Percentiles rank a stretch among this genome's conserved stretches.
Evolutionary conservation across 495 filamentous ascomycete genomes (phyloP).

Genomic region (Xylaria sp.): DNA sequence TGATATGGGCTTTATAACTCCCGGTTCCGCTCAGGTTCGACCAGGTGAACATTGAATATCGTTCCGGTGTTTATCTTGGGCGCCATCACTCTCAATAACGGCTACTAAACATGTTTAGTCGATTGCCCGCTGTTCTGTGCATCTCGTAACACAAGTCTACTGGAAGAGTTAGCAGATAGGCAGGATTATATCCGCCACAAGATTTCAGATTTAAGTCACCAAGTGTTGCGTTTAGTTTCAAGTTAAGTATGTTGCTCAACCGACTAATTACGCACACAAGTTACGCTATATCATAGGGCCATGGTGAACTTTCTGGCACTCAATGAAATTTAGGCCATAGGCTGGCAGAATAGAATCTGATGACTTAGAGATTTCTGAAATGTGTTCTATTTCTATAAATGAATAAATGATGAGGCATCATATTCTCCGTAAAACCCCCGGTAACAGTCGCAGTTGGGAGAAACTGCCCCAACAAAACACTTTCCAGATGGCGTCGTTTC

Average conservation of each 20-base stretch:
- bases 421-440: neutral
- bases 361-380: too few relatives aligned
- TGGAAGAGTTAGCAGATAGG: too few relatives aligned
- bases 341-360: neutral
- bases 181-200: too few relatives aligned
- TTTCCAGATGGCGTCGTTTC: constrained; percentile 23
- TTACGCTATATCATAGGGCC: neutral
- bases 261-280: neutral
- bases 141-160: too few relatives aligned
- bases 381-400: neutral
- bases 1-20: neutral
- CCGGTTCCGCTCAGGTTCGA: neutral
- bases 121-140: neutral
- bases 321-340: neutral
- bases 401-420: neutral
- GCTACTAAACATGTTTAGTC: neutral
- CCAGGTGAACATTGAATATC: neutral
- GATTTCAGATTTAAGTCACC: too few relatives aligned
- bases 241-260: too few relatives aligned
- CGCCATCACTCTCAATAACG: neutral
- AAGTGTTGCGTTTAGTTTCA: too few relatives aligned
- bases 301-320: neutral
- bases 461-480: constrained; percentile 6
- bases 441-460: neutral
- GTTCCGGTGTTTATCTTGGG: neutral